phyloP scores from a whole-genome alignment of 495 filamentous ascomycete species.

The Cryomyces antarcticus region DNA sequence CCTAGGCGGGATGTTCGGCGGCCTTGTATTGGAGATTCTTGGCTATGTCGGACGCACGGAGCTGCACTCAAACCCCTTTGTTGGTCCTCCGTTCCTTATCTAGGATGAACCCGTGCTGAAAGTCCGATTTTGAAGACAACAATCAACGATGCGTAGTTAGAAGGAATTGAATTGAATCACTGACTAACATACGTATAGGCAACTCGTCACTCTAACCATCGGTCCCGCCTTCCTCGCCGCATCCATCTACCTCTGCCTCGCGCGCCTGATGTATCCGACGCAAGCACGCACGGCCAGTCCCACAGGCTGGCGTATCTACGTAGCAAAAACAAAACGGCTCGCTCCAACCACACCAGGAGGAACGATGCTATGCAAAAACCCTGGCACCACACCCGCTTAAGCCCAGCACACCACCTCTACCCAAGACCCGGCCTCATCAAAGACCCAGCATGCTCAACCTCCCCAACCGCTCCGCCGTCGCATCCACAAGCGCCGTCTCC shows the following conservation, averaged over 20 bases:
- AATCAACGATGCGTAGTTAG: background rate
- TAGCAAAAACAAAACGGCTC: too few species aligned
- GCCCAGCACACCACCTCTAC: too few species aligned
- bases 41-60: constrained; percentile 23
- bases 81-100: constrained; percentile 14
- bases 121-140: background rate
- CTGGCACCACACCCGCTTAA: too few species aligned
- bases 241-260: constrained; percentile 43
- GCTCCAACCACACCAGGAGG: too few species aligned
- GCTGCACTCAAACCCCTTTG: constrained; percentile 19
- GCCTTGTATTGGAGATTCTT: constrained; percentile 19
- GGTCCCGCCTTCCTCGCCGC: constrained; percentile 43
- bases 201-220: constrained; percentile 40
- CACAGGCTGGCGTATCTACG: too few species aligned
- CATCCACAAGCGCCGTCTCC: constrained; percentile 12
- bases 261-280: constrained; percentile 20
- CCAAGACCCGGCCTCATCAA: too few species aligned
- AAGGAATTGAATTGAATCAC: background rate
- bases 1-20: constrained; percentile 16
- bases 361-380: too few species aligned
- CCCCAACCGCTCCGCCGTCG: constrained; percentile 6
- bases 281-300: too few species aligned
- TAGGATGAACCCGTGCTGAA: constrained; percentile 2
- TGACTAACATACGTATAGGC: constrained; percentile 13
- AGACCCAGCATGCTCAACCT: too few species aligned